phyloP scores from a whole-genome alignment of 768 basidiomycete species.

The Amanita pseudoporphyria region DNA sequence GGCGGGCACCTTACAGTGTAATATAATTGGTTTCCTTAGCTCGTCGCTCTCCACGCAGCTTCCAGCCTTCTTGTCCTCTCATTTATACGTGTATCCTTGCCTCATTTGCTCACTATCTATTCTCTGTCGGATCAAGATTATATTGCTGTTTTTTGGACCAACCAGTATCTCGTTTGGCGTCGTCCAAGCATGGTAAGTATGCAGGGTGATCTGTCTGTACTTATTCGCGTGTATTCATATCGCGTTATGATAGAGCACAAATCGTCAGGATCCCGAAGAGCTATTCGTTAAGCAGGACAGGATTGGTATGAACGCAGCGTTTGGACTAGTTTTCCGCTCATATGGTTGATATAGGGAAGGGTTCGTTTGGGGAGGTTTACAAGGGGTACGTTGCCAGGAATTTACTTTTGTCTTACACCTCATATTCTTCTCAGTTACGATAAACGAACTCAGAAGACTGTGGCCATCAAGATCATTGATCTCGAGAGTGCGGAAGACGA shows the following conservation, averaged over 20 bases:
- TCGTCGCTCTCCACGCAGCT: neutral
- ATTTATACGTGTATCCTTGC: neutral
- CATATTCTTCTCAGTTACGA: conserved; percentile 57
- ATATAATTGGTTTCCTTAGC: conserved; percentile 9
- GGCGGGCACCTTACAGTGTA: neutral
- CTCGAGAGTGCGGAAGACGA: conserved; percentile 98
- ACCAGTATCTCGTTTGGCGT: neutral
- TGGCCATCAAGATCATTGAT: conserved; percentile 99
- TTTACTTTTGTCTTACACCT: conserved; percentile 11
- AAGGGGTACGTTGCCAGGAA: conserved; percentile 60
- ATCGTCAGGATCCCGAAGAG: conserved; percentile 87
- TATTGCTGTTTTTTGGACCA: neutral
- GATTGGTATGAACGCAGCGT: conserved; percentile 56
- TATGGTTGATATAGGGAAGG: conserved; percentile 59
- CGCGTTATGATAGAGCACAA: conserved; percentile 40
- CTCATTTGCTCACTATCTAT: neutral
- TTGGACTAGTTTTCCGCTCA: conserved; percentile 5
- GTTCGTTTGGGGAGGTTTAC: conserved; percentile 99
- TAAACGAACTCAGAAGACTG: conserved; percentile 90
- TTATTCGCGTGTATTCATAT: neutral
- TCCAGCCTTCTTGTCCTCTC: neutral
- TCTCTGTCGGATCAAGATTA: neutral
- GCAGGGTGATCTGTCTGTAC: neutral
- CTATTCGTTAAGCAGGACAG: conserved; percentile 96
- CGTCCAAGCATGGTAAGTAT: conserved; percentile 17